Conservation (phyloP, 192 early-diverging fungal species). For the Mortierella antarctica region DNA sequence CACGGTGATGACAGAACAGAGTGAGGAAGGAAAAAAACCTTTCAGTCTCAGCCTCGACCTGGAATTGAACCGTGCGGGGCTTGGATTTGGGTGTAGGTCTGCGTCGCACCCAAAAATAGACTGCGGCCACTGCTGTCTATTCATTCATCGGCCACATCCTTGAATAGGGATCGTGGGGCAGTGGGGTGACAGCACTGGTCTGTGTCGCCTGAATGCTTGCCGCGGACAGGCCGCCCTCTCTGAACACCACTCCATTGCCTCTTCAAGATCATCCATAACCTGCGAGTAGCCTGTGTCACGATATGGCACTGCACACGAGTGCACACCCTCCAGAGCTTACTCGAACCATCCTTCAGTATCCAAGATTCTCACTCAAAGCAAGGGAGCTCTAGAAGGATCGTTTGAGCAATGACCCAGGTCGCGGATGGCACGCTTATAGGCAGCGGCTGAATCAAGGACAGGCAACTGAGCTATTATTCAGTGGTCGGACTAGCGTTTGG, state of each 20-base stretch:
- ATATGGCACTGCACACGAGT: too few species aligned
- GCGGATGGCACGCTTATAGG: background rate
- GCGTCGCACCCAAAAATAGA: constrained; percentile 4
- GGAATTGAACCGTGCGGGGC: constrained; percentile 33
- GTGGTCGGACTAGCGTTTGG: background rate
- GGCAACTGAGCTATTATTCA: background rate
- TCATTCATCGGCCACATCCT: too few species aligned
- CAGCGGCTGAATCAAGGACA: background rate
- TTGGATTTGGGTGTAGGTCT: constrained; percentile 1
- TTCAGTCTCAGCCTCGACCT: background rate
- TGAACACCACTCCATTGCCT: too few species aligned
- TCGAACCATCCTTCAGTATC: too few species aligned
- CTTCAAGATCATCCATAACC: too few species aligned
- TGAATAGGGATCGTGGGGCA: too few species aligned
- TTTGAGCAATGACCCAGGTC: background rate
- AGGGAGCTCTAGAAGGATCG: background rate
- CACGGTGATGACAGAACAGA: background rate
- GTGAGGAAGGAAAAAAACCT: background rate
- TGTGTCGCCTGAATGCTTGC: too few species aligned
- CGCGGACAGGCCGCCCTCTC: too few species aligned
- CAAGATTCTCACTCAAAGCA: background rate
- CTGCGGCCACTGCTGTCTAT: too few species aligned
- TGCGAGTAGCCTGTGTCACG: too few species aligned
- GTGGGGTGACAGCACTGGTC: too few species aligned
- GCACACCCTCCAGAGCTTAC: too few species aligned